Conservation (phyloP, 2,329 filamentous ascomycete genomes). For the Chrysosporium keratinophilum region DNA sequence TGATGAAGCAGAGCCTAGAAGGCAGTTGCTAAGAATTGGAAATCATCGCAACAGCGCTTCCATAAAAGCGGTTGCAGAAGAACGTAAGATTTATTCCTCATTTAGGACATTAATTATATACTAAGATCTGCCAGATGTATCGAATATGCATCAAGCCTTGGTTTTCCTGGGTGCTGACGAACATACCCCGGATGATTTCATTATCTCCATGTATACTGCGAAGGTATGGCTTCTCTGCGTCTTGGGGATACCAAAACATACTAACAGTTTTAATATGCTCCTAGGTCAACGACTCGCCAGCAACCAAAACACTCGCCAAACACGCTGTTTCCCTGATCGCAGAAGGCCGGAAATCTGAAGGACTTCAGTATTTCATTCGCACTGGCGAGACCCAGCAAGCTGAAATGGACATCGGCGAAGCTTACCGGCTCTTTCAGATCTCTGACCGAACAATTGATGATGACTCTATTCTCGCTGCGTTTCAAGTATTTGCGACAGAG, state of each 20-base stretch:
- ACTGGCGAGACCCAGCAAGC: conserved; percentile 41
- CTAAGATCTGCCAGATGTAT: conserved; percentile 40
- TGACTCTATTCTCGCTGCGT: conserved; percentile 42
- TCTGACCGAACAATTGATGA: conserved; percentile 43
- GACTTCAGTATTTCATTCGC: conserved; percentile 43
- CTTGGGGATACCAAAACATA: not conserved
- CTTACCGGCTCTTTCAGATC: conserved; percentile 44
- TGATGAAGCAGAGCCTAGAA: conserved; percentile 47
- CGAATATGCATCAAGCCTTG: conserved; percentile 44
- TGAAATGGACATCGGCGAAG: conserved; percentile 48
- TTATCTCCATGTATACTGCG: conserved; percentile 46
- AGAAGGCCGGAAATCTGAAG: conserved; percentile 45
- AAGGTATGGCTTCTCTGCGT: conserved; percentile 37
- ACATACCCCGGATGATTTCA: conserved; percentile 46
- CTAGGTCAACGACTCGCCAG: conserved; percentile 43
- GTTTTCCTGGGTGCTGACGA: conserved; percentile 48
- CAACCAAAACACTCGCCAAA: conserved; percentile 40
- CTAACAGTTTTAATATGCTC: not conserved
- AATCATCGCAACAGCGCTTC: conserved; percentile 46
- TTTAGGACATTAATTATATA: not conserved
- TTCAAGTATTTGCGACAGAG: conserved; percentile 38
- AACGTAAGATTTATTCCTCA: conserved; percentile 30
- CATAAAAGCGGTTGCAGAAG: conserved; percentile 49
- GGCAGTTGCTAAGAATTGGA: conserved; percentile 51
- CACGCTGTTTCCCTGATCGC: conserved; percentile 52